A percentile compares a stretch with the other conserved stretches of the same genome.
Conservation (phyloP, 2,329 filamentous ascomycete genomes). For the Tolypocladium tropicale region DNA sequence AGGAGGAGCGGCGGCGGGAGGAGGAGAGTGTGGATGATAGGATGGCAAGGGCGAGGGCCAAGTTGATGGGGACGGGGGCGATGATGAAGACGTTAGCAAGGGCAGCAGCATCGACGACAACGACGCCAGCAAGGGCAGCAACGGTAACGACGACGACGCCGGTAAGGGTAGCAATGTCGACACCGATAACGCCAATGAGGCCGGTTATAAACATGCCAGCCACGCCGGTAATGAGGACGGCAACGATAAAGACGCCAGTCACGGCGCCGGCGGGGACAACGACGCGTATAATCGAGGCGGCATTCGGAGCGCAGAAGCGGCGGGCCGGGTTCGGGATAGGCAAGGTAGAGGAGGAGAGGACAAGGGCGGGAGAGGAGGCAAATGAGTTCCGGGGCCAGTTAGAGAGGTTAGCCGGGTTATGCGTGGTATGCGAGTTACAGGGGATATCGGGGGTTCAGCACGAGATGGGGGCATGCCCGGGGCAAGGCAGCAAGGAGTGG, state of each 20-base stretch:
- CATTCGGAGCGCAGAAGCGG: not conserved
- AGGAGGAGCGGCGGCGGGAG: not conserved
- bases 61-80: not conserved
- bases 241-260: too few species aligned
- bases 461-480: not conserved
- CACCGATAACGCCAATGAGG: too few species aligned
- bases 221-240: not conserved
- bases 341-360: not conserved
- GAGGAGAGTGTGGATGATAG: not conserved
- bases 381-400: not conserved
- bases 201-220: too few species aligned
- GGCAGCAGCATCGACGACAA: too few species aligned
- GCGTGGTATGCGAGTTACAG: not conserved
- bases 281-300: not conserved
- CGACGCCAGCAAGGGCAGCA: too few species aligned
- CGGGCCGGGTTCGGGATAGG: not conserved
- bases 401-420: not conserved
- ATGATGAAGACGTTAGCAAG: too few species aligned
- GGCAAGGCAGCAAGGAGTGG: not conserved
- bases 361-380: not conserved
- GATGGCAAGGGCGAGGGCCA: slow-evolving; percentile 2
- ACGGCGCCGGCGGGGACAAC: not conserved
- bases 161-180: too few species aligned
- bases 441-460: not conserved
- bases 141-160: too few species aligned